Conservation (phyloP, 352 stramenopile species). For the Globisporangium rhizosaccharum region DNA sequence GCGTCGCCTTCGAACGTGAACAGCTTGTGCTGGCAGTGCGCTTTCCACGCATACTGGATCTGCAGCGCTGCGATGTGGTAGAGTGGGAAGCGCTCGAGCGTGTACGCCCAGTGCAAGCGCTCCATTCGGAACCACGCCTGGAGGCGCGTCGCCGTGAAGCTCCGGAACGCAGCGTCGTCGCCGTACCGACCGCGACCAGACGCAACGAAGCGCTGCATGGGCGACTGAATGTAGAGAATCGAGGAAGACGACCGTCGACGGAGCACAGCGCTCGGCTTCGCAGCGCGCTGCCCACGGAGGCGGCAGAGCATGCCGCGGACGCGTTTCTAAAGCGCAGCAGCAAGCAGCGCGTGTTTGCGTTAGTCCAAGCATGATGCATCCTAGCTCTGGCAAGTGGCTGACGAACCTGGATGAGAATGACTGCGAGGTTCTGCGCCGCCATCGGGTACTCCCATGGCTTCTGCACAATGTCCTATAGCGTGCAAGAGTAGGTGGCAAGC, state of each 20-base stretch:
- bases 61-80: conserved; percentile 87
- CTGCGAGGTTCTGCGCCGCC: conserved; percentile 72
- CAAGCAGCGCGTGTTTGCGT: no score
- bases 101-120: conserved; percentile 33
- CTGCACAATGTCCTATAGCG: conserved; percentile 51
- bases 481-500: background rate
- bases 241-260: background rate
- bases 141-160: conserved; percentile 52
- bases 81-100: conserved; percentile 48
- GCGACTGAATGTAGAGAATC: conserved; percentile 21
- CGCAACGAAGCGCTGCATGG: conserved; percentile 74
- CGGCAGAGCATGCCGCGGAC: conserved; percentile 62
- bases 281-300: conserved; percentile 5
- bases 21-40: conserved; percentile 38
- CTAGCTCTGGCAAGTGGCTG: background rate
- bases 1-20: conserved; percentile 17
- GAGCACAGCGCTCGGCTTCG: background rate
- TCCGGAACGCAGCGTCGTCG: conserved; percentile 49
- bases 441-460: conserved; percentile 78
- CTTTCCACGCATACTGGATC: conserved; percentile 72
- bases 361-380: background rate
- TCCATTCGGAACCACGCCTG: conserved; percentile 75
- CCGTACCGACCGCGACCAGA: conserved; percentile 37
- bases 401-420: conserved; percentile 64
- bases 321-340: conserved; percentile 26